These are phyloP conservation scores for Dalbergia cultrata DNA, from an alignment of 306 rosid genomes.

Conservation along the genomic window DNA sequence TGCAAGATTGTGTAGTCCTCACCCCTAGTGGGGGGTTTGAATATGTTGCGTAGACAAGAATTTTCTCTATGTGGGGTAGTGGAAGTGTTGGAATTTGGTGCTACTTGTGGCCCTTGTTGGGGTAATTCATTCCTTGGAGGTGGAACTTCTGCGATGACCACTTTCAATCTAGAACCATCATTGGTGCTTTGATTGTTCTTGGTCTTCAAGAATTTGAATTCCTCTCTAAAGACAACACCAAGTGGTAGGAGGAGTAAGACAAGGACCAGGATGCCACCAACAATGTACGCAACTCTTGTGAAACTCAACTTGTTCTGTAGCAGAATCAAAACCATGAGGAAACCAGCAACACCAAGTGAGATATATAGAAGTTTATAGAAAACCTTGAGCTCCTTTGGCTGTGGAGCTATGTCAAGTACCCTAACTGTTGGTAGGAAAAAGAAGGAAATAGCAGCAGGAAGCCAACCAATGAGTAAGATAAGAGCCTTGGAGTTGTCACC, in stretches of 20 bases:
- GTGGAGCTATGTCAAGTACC: slow-evolving; percentile 36
- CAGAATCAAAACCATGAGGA: slow-evolving; percentile 65
- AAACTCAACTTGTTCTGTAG: slow-evolving; percentile 58
- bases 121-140: slow-evolving; percentile 11
- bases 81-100: background rate
- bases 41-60: slow-evolving; percentile 44
- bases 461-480: slow-evolving; percentile 68
- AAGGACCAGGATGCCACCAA: slow-evolving; percentile 50
- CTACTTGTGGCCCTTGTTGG: background rate
- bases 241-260: slow-evolving; percentile 61
- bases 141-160: slow-evolving; percentile 39
- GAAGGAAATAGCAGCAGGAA: slow-evolving; percentile 65
- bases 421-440: slow-evolving; percentile 60
- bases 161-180: slow-evolving; percentile 18
- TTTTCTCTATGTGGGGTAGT: background rate
- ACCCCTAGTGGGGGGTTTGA: slow-evolving; percentile 72
- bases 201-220: slow-evolving; percentile 49
- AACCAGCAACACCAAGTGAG: slow-evolving; percentile 74
- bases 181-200: background rate
- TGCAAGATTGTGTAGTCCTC: slow-evolving; percentile 77
- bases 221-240: slow-evolving; percentile 57
- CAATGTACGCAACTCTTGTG: slow-evolving; percentile 45
- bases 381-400: slow-evolving; percentile 58
- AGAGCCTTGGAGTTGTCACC: slow-evolving; percentile 58
- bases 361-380: slow-evolving; percentile 64